Base-by-base conservation (phyloP, 2,329 filamentous ascomycete genomes). In the Fusarium humuli region DNA sequence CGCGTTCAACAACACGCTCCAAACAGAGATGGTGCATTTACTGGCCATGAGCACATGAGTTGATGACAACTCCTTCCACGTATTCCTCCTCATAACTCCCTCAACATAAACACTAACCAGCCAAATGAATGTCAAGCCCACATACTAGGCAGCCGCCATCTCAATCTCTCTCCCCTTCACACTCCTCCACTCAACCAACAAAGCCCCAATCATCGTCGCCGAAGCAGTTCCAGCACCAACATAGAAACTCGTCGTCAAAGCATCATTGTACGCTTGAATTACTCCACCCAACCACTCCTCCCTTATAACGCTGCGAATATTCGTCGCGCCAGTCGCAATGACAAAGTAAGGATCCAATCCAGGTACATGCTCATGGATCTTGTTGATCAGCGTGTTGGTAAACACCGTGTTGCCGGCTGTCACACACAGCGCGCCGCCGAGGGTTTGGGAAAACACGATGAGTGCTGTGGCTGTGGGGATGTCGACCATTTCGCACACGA, bases 151-250 rank as follows among this genome's bases (percentile, higher is more conserved):
- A 40, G 45, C 72, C 7, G 71, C 71, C 75, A 77, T 73, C 54
- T 78, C 76, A 41, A 79, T 67, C 11, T 86, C 85, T 78, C 85
- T 87, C 7, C 85, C 86, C 74, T 87, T 88, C 23, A 89, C 83
- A 61, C 83, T 87, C 81, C 83, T 85, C 84, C 84, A 86, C 75
- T 88, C 85, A 54, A 86, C 81, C 10, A 82, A 77, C 14, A 81
- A 72, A 3, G 80, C 77, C 3, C 83, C 83, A 22, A 84, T 44
- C 45, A 85, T 80, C 0, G 83, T 80, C 8, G 85, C 70, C 10
- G 82, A 79, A 2, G 82, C 83, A 13, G 85, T 76, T 1, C 82
- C 85, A 40, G 82, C 79, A 18, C 79, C 78, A 42, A 85, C 78
- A 14, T 81, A 77, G 70, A 84, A 85, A 5, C 82, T 76, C 16